These are phyloP conservation scores for Akanthomyces dipterigenus DNA, from an alignment of 2,329 filamentous ascomycete genomes.

Conservation along the genomic window DNA sequence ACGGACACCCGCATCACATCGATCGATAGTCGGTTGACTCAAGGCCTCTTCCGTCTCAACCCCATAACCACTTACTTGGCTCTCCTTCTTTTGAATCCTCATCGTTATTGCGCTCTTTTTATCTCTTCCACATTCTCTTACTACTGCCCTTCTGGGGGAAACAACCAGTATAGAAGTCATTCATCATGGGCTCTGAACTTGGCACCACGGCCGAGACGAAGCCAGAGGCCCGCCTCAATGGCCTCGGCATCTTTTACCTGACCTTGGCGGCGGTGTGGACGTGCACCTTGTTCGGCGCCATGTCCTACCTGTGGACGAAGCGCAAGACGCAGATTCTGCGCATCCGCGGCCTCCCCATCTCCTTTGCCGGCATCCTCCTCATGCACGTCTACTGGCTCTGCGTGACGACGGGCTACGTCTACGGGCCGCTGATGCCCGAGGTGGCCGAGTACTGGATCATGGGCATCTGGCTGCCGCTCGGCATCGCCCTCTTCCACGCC, in stretches of 20 bases:
- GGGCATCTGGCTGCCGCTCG: constrained; percentile 57
- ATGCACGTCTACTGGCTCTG: constrained; percentile 38
- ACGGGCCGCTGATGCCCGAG: constrained; percentile 39
- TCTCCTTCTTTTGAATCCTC: not conserved
- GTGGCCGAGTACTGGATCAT: constrained; percentile 59
- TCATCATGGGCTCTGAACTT: constrained; percentile 19
- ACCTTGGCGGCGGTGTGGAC: constrained; percentile 33
- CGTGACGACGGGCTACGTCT: constrained; percentile 32
- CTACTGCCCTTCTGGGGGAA: not conserved
- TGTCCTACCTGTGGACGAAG: constrained; percentile 33
- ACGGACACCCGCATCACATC: not conserved
- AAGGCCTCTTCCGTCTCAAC: not conserved
- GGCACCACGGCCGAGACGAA: constrained; percentile 25
- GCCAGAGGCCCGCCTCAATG: constrained; percentile 28
- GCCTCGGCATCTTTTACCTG: constrained; percentile 35
- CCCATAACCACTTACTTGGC: not conserved
- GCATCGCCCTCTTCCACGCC: constrained; percentile 60
- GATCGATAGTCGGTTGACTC: not conserved
- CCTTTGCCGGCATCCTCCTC: constrained; percentile 32
- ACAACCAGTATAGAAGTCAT: not conserved
- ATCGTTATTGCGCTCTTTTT: not conserved
- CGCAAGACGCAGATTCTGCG: constrained; percentile 34
- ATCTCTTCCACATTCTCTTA: not conserved
- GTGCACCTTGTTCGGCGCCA: constrained; percentile 29
- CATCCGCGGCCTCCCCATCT: constrained; percentile 34